Conservation (phyloP, 2,329 filamentous ascomycete genomes). For the Knoxdaviesia capensis region DNA sequence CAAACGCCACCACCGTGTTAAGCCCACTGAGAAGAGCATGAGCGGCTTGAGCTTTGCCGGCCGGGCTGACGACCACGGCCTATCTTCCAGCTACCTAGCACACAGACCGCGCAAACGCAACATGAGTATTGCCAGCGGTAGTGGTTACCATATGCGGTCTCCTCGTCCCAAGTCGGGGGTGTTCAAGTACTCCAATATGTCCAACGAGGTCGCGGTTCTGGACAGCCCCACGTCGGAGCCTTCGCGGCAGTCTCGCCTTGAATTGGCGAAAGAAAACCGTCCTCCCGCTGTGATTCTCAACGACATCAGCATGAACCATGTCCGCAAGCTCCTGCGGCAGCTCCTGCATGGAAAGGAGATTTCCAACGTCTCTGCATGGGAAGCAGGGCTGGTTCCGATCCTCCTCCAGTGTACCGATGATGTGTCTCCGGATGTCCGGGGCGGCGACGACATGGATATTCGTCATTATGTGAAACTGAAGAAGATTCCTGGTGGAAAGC, state of each 20-base stretch:
- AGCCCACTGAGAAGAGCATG: conserved; percentile 56
- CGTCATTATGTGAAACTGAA: conserved; percentile 95
- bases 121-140: conserved; percentile 61
- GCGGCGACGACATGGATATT: conserved; percentile 90
- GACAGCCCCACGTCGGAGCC: conserved; percentile 1
- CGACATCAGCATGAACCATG: conserved; percentile 69
- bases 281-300: conserved; percentile 70
- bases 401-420: conserved; percentile 82
- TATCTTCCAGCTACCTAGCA: conserved; percentile 16
- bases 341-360: conserved; percentile 60
- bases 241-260: conserved; percentile 37
- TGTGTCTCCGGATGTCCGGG: conserved; percentile 77
- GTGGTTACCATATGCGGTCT: conserved; percentile 46
- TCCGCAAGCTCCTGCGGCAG: conserved; percentile 67
- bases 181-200: conserved; percentile 33
- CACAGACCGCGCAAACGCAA: conserved; percentile 44
- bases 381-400: conserved; percentile 77
- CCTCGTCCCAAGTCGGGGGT: conserved; percentile 41
- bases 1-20: conserved; percentile 53
- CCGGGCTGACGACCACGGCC: conserved; percentile 46
- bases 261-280: conserved; percentile 28
- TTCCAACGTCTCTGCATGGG: conserved; percentile 58
- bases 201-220: conserved; percentile 21
- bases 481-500: conserved; percentile 78
- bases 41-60: conserved; percentile 49